phyloP scores from a whole-genome alignment of 805 yeast species.

The Cyberlindnera nakhonratchasimensis region DNA sequence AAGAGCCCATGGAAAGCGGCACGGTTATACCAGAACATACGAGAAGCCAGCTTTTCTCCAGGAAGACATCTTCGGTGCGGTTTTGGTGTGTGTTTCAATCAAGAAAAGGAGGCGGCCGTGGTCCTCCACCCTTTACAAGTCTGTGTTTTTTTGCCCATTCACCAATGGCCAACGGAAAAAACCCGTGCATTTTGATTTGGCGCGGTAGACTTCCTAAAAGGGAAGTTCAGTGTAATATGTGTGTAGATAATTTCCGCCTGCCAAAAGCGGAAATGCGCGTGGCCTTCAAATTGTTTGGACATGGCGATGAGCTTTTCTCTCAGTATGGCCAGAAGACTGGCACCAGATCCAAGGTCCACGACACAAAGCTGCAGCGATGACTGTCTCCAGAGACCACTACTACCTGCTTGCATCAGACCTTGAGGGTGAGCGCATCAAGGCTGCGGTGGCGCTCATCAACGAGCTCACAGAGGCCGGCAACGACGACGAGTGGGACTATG shows the following conservation, averaged over 20 bases:
- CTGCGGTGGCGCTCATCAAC: constrained; percentile 63
- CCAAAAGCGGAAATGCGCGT: background rate
- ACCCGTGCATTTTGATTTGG: constrained; percentile 9
- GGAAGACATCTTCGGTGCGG: constrained; percentile 41
- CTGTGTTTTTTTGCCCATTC: constrained; percentile 7
- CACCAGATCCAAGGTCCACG: background rate
- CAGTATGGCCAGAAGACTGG: too few species aligned
- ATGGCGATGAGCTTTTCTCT: constrained; percentile 9
- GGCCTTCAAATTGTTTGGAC: background rate
- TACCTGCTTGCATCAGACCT: constrained; percentile 74
- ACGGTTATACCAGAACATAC: constrained; percentile 32
- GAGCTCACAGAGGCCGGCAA: constrained; percentile 47
- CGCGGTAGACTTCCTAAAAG: constrained; percentile 20
- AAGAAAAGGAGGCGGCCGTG: too few species aligned
- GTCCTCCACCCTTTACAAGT: too few species aligned
- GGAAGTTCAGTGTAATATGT: constrained; percentile 4
- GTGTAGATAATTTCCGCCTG: background rate
- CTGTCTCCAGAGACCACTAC: constrained; percentile 71
- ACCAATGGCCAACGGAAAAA: too few species aligned
- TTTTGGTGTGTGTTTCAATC: background rate
- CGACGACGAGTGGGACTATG: constrained; percentile 73
- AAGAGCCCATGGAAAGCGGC: background rate
- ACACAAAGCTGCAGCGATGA: constrained; percentile 28
- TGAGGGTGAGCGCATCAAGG: constrained; percentile 64
- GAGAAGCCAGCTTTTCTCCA: constrained; percentile 69